Evolutionary conservation across 2,329 filamentous ascomycete genomes (phyloP).

Genomic region (Cephalotrichum gorgonifer): DNA sequence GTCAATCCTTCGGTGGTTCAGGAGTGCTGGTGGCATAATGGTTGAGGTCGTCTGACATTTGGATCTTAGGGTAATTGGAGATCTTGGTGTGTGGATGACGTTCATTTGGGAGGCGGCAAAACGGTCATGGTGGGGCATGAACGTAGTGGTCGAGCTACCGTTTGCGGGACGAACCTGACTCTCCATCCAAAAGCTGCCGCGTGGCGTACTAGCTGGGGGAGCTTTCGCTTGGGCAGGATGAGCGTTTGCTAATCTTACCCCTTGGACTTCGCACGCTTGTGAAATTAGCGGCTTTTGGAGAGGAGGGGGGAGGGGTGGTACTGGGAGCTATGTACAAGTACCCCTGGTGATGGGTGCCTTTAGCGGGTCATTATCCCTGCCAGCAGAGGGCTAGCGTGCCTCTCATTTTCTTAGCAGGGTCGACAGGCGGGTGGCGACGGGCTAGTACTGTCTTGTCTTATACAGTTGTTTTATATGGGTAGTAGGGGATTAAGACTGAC

Average conservation of each 20-base stretch:
- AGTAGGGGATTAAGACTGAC: no score
- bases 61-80: constrained; percentile 1
- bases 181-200: neutral
- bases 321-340: neutral
- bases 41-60: constrained; percentile 1
- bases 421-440: no score
- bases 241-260: neutral
- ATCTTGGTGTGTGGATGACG: neutral
- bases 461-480: no score
- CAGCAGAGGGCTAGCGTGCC: neutral
- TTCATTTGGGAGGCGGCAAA: neutral
- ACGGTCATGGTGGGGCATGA: neutral
- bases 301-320: neutral
- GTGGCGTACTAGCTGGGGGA: neutral
- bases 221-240: neutral
- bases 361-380: no score
- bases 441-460: no score
- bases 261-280: neutral
- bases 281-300: neutral
- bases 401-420: neutral
- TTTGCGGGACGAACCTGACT: neutral
- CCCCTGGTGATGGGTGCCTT: no score
- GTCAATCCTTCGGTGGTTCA: no score
- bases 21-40: neutral
- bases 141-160: neutral